Base-by-base conservation (phyloP, 352 stramenopile genomes). In the Pythium dissimile region DNA sequence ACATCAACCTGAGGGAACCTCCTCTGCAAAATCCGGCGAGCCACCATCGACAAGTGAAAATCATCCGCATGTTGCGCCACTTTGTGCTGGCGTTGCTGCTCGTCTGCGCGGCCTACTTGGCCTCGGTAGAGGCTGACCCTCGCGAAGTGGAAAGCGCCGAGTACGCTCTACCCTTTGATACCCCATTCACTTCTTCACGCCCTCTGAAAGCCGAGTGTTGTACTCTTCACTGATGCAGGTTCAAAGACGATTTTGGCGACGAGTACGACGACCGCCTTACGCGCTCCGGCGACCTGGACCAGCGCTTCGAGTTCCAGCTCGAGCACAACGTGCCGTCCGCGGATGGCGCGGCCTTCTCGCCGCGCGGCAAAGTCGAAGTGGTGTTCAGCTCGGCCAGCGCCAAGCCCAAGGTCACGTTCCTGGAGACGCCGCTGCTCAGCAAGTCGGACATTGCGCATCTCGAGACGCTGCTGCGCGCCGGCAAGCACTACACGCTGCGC, bases 401-500 rank as follows among this genome's bases (percentile, higher is more conserved):
- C 38, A 86, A 88, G 66, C 75, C 80, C 48, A 82, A 84, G 44
- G 70, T 88, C 38, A 66, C 73, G 21, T 91, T 91, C 62, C 62
- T 73, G 7, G 66, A 56, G 27, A 52, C 86, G 30, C 76, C 78
- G 11, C 51, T 65, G 52, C 70, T 91, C 26, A 74, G 69, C 42
- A 32, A 28, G 20, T 41, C 67, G 16, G 77, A 90, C 18, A 61
- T 87, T 44, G 51, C 62, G 31, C 69, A 85, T 43, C 48, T 88
- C 16, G 70, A 81, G 50, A 31, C 39, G 39, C 62, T 89, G 46
- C 66, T 88, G 56, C 64, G 48, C 13, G 54, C 72, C 3, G 77
- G 79, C 27, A 68, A 71, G 12, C 70, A 82, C 53, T 94, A 94
- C 66, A 88, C 66, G 15, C 63, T 94, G 51, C 84, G 84, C 31